These are phyloP conservation scores for Silene vulgaris DNA, from an alignment of 179 eudicot species.

Conservation along the genomic window DNA sequence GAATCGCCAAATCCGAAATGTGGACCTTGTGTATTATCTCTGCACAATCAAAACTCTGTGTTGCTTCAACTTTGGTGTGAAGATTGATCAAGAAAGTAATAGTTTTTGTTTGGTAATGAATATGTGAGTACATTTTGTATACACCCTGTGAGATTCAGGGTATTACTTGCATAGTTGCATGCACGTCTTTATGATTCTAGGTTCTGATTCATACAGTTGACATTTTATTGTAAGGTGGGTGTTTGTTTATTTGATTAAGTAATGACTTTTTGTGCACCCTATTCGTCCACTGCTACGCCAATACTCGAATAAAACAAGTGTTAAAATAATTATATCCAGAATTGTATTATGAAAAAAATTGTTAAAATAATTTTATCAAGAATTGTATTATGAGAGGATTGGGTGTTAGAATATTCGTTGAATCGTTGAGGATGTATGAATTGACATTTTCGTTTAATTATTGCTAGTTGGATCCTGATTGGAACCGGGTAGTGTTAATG, in stretches of 20 bases:
- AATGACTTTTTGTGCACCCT: not conserved
- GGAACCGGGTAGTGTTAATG: not conserved
- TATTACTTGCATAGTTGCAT: constrained; percentile 5
- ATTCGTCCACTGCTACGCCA: not conserved
- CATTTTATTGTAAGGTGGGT: not conserved
- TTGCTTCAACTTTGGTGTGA: not conserved
- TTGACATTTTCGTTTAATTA: not conserved
- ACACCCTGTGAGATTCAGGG: not conserved
- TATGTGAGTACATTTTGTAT: not conserved
- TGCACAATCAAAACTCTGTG: constrained; percentile 5
- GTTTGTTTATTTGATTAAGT: not conserved
- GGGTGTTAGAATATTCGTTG: not conserved
- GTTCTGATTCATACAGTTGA: not conserved
- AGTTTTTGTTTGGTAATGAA: not conserved
- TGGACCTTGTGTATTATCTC: not conserved
- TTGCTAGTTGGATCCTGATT: not conserved
- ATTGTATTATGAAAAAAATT: too few species aligned
- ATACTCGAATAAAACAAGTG: not conserved
- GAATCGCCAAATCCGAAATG: constrained; percentile 6
- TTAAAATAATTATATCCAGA: too few species aligned
- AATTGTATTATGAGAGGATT: too few species aligned
- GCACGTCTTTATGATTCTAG: constrained; percentile 24
- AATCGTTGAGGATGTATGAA: not conserved
- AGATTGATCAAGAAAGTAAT: not conserved
- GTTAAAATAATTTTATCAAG: too few species aligned